A percentile compares a stretch with the other conserved stretches of the same genome.
Conservation (phyloP, 331 rosid species). For the Erythrophleum ivorense region DNA sequence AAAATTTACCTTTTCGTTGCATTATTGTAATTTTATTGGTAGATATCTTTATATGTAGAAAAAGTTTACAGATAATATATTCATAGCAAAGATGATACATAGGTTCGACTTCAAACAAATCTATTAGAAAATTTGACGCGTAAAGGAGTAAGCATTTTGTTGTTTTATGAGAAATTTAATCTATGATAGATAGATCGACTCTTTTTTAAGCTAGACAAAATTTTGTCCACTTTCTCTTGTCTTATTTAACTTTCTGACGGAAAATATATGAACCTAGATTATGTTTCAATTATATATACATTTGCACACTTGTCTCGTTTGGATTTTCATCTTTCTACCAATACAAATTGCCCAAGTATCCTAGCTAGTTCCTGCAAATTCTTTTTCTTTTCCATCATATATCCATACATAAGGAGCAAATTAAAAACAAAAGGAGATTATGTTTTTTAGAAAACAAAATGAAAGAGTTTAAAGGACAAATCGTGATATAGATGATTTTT, state of each 20-base stretch:
- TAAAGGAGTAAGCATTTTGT: conserved; percentile 14
- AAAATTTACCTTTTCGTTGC: conserved; percentile 40
- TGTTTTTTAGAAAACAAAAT: too few species aligned
- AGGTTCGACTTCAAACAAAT: conserved; percentile 16
- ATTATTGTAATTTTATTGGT: conserved; percentile 30
- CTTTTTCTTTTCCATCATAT: neutral
- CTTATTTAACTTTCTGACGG: neutral
- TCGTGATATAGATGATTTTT: too few species aligned
- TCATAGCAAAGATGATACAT: conserved; percentile 11
- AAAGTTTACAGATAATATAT: conserved; percentile 25
- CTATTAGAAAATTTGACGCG: neutral
- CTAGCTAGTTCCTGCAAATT: neutral
- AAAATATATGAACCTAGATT: conserved; percentile 6
- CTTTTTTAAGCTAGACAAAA: neutral
- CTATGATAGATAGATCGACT: neutral
- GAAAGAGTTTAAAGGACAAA: too few species aligned
- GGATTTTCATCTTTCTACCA: neutral
- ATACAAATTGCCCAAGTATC: neutral
- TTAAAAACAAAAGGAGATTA: too few species aligned
- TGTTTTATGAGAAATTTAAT: neutral
- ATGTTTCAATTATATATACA: neutral
- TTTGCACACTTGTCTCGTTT: neutral
- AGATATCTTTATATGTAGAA: neutral
- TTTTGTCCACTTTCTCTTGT: conserved; percentile 8
- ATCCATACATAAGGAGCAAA: too few species aligned